Percentiles rank a stretch among this genome's conserved stretches.
phyloP scores from a whole-genome alignment of 139 green algal species.

The Nannochloris sp. region DNA sequence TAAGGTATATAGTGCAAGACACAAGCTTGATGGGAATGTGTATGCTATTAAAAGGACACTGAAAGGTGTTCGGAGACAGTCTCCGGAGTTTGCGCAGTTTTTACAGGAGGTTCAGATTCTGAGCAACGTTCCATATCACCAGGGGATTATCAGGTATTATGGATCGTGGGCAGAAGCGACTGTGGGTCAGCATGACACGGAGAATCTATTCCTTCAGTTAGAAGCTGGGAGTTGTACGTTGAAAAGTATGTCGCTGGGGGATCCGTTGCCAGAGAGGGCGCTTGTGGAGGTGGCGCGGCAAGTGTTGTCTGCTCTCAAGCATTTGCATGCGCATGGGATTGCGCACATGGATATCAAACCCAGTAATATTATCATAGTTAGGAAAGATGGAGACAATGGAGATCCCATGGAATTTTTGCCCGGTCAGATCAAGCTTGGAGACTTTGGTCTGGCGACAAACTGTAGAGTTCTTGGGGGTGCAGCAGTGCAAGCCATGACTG shows the following conservation, averaged over 20 bases:
- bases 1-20: conserved; percentile 57
- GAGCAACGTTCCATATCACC: conserved; percentile 56
- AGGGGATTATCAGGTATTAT: conserved; percentile 78
- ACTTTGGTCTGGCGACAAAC: conserved; percentile 77
- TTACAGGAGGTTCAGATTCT: conserved; percentile 76
- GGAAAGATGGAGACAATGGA: background rate
- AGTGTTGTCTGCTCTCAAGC: conserved; percentile 55
- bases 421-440: conserved; percentile 65
- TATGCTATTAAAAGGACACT: conserved; percentile 84
- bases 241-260: conserved; percentile 5
- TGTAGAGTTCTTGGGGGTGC: conserved; percentile 8
- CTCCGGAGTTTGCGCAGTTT: conserved; percentile 22
- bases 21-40: conserved; percentile 65
- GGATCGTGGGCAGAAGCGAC: conserved; percentile 64
- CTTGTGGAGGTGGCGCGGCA: conserved; percentile 65
- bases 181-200: conserved; percentile 18
- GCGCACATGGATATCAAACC: conserved; percentile 94
- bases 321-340: conserved; percentile 70
- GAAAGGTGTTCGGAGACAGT: conserved; percentile 36
- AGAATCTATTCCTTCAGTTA: conserved; percentile 81
- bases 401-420: background rate
- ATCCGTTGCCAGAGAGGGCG: conserved; percentile 45
- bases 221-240: conserved; percentile 61
- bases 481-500: background rate
- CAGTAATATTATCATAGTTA: conserved; percentile 77